These are phyloP conservation scores for Scedosporium dehoogii DNA, from an alignment of 2,329 filamentous ascomycete genomes.

Conservation along the genomic window DNA sequence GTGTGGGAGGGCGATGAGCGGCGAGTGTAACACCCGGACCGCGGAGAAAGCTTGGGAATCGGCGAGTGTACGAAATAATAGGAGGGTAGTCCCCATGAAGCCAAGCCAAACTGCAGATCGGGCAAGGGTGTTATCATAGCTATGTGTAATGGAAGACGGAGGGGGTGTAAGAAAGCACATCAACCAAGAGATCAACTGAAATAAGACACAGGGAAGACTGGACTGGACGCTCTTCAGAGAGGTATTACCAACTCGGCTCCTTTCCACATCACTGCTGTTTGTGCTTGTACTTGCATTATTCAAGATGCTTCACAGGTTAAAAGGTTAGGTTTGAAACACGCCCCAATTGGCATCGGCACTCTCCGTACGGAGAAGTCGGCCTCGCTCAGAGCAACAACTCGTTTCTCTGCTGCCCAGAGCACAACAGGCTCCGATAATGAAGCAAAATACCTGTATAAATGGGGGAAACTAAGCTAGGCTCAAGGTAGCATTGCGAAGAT, in stretches of 20 bases:
- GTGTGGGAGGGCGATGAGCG: not conserved
- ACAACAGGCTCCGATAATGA: not conserved
- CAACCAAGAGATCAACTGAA: not conserved
- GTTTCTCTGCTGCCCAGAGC: not conserved
- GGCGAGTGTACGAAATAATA: not conserved
- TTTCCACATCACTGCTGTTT: too few species aligned
- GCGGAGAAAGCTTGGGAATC: not conserved
- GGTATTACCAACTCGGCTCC: too few species aligned
- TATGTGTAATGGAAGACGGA: not conserved
- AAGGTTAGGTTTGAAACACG: not conserved
- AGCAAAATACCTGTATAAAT: not conserved
- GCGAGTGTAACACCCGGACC: constrained; percentile 3
- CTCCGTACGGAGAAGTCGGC: too few species aligned
- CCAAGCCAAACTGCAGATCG: not conserved
- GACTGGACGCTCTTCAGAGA: too few species aligned
- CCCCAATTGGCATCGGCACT: not conserved
- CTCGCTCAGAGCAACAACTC: not conserved
- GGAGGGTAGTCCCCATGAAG: not conserved
- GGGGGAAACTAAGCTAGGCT: not conserved
- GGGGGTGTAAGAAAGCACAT: not conserved
- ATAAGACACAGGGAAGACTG: too few species aligned
- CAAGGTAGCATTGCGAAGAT: not conserved
- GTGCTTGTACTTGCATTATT: not conserved
- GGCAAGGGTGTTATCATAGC: not conserved
- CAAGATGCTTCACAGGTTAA: not conserved